Evolutionary conservation across 352 stramenopile genomes (phyloP).

Genomic region (Pythium brassicae): DNA sequence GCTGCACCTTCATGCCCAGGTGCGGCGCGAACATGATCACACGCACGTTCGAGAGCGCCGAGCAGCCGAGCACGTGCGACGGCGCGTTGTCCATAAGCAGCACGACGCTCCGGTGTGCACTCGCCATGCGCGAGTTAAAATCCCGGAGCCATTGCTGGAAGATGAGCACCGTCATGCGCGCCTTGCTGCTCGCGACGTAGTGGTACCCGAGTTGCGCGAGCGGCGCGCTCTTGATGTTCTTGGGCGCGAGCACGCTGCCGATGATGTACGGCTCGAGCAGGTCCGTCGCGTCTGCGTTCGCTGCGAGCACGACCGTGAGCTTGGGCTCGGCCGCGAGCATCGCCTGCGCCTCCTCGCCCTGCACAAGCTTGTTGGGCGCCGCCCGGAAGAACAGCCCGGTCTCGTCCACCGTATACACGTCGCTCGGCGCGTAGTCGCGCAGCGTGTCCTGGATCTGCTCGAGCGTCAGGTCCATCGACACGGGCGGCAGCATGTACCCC

Average conservation of each 20-base stretch:
- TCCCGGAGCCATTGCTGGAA: conserved; percentile 87
- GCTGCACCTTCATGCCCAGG: conserved; percentile 82
- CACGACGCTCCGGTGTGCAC: conserved; percentile 76
- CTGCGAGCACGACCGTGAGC: conserved; percentile 68
- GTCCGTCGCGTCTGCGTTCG: conserved; percentile 73
- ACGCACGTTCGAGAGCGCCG: conserved; percentile 82
- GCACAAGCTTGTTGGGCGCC: conserved; percentile 81
- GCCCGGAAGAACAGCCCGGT: conserved; percentile 82
- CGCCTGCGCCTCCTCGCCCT: conserved; percentile 73
- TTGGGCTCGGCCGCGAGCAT: conserved; percentile 69
- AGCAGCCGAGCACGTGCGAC: conserved; percentile 76
- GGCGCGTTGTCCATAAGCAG: conserved; percentile 85
- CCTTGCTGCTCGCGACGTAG: conserved; percentile 81
- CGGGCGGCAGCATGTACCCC: conserved; percentile 73
- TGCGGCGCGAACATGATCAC: conserved; percentile 84
- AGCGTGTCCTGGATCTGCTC: conserved; percentile 85
- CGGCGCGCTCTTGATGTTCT: conserved; percentile 77
- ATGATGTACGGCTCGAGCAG: conserved; percentile 87
- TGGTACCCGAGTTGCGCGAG: conserved; percentile 82
- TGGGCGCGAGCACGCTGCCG: conserved; percentile 61
- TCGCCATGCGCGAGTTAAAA: conserved; percentile 85
- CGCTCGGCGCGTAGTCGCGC: conserved; percentile 73
- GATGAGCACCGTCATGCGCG: conserved; percentile 86
- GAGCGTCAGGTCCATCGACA: conserved; percentile 77
- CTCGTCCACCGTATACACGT: conserved; percentile 86